A percentile compares a stretch with the other conserved stretches of the same genome.
Conservation (phyloP, 768 basidiomycete species). For the Phylloporus scabripes region DNA sequence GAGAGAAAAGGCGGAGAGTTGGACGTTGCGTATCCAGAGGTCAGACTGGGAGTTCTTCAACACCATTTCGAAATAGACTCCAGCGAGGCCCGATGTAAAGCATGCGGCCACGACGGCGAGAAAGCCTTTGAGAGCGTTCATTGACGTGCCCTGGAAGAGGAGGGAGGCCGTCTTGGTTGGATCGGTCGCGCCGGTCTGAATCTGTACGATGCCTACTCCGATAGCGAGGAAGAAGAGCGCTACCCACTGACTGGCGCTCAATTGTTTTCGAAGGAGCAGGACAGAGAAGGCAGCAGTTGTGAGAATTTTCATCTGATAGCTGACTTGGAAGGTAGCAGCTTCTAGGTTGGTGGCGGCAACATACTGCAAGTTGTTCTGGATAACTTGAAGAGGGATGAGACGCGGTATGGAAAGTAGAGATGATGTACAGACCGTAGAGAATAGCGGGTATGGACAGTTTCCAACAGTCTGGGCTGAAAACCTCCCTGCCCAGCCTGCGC, state of each 20-base stretch:
- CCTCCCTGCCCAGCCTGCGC: slow-evolving; percentile 54
- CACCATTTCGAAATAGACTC: slow-evolving; percentile 98
- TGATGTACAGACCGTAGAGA: slow-evolving; percentile 59
- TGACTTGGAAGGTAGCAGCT: slow-evolving; percentile 95
- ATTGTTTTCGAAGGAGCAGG: slow-evolving; percentile 67
- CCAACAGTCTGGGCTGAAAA: slow-evolving; percentile 93
- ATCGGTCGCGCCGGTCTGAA: slow-evolving; percentile 46
- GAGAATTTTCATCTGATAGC: slow-evolving; percentile 96
- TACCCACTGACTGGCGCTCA: slow-evolving; percentile 75
- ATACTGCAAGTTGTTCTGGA: slow-evolving; percentile 95
- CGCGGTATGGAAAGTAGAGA: not conserved
- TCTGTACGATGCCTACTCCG: slow-evolving; percentile 86
- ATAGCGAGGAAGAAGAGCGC: slow-evolving; percentile 79
- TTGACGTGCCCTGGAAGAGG: slow-evolving; percentile 43
- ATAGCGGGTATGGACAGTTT: slow-evolving; percentile 96
- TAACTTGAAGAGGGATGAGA: slow-evolving; percentile 40
- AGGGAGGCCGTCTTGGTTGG: slow-evolving; percentile 26
- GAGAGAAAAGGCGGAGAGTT: slow-evolving; percentile 90
- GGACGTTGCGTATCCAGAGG: slow-evolving; percentile 95
- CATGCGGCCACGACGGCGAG: slow-evolving; percentile 86
- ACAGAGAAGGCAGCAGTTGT: slow-evolving; percentile 91
- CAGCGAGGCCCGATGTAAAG: slow-evolving; percentile 92
- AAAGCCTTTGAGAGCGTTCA: slow-evolving; percentile 84
- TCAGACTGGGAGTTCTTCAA: slow-evolving; percentile 85
- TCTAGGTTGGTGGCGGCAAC: slow-evolving; percentile 91